Percentiles rank a stretch among this genome's conserved stretches.
phyloP scores from a whole-genome alignment of 2,329 filamentous ascomycete genomes.

The Aspergillus ochraceus region DNA sequence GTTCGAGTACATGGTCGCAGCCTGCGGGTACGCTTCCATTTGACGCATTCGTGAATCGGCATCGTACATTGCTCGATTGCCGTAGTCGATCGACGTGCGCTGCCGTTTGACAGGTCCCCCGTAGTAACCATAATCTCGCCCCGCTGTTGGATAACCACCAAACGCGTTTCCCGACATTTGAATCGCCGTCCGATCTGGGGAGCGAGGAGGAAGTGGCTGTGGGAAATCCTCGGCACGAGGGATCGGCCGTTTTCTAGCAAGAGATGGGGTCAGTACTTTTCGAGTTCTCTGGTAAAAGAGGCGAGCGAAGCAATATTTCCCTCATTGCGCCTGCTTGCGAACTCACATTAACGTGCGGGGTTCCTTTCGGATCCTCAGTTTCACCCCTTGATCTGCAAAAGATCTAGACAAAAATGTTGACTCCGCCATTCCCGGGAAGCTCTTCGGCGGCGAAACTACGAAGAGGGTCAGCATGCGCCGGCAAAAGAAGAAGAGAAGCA shows the following conservation, averaged over 20 bases:
- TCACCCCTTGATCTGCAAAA: slow-evolving; percentile 85
- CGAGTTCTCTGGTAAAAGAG: background rate
- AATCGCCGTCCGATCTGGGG: slow-evolving; percentile 39
- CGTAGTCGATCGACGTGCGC: slow-evolving; percentile 41
- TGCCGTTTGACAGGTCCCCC: slow-evolving; percentile 38
- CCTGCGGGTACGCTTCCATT: slow-evolving; percentile 38
- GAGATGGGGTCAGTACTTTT: slow-evolving; percentile 16
- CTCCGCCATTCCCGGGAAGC: slow-evolving; percentile 76
- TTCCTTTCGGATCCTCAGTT: slow-evolving; percentile 79
- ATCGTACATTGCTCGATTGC: slow-evolving; percentile 37
- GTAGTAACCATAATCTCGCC: slow-evolving; percentile 38
- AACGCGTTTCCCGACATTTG: slow-evolving; percentile 36
- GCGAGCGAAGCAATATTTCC: background rate
- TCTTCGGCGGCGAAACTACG: slow-evolving; percentile 56
- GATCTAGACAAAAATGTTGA: slow-evolving; percentile 78
- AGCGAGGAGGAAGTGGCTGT: slow-evolving; percentile 35
- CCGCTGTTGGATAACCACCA: slow-evolving; percentile 32
- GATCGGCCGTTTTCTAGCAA: slow-evolving; percentile 38
- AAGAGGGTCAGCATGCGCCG: slow-evolving; percentile 12
- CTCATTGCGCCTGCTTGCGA: background rate
- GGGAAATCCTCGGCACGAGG: slow-evolving; percentile 42
- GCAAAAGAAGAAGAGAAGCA: background rate
- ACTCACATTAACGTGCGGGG: slow-evolving; percentile 58
- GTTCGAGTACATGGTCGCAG: slow-evolving; percentile 32
- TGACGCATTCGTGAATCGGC: slow-evolving; percentile 38